Evolutionary conservation across 352 stramenopile genomes (phyloP).

Genomic region (Pythium plurisporium): DNA sequence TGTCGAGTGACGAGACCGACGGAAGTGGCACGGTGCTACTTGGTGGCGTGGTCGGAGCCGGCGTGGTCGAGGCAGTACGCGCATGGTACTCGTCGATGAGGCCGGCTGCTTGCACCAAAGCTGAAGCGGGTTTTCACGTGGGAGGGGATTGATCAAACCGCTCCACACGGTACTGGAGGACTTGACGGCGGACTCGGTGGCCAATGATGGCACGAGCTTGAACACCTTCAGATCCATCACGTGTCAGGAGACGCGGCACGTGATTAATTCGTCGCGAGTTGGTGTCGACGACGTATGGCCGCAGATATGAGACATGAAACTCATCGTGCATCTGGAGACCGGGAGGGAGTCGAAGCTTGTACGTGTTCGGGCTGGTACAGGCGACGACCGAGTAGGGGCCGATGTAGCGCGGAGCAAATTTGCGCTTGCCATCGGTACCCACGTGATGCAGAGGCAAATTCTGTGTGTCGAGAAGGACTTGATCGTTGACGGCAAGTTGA

Average conservation of each 20-base stretch:
- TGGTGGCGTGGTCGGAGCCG: too few species aligned
- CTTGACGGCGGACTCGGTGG: not conserved
- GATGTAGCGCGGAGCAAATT: conserved; percentile 3
- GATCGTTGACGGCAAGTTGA: conserved; percentile 5
- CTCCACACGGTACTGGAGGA: too few species aligned
- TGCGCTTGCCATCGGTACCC: conserved; percentile 8
- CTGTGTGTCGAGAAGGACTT: conserved; percentile 18
- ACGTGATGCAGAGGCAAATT: conserved; percentile 12
- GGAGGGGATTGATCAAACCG: too few species aligned
- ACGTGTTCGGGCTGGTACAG: not conserved
- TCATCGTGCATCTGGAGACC: not conserved
- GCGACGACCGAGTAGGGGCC: not conserved
- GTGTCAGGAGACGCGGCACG: not conserved
- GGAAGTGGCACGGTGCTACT: too few species aligned
- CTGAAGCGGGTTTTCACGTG: not conserved
- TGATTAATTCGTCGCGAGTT: not conserved
- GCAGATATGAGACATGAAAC: not conserved
- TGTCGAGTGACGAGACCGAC: too few species aligned
- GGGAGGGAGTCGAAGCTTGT: not conserved
- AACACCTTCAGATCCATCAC: not conserved
- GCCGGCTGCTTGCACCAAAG: not conserved
- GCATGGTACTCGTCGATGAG: not conserved
- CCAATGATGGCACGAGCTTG: not conserved
- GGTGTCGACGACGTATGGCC: not conserved
- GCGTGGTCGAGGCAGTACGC: too few species aligned